Evolutionary conservation across 2,329 filamentous ascomycete species (phyloP), one percentile per base, ranked within the genome.

Genomic region (Xylariaceae sp.): DNA sequence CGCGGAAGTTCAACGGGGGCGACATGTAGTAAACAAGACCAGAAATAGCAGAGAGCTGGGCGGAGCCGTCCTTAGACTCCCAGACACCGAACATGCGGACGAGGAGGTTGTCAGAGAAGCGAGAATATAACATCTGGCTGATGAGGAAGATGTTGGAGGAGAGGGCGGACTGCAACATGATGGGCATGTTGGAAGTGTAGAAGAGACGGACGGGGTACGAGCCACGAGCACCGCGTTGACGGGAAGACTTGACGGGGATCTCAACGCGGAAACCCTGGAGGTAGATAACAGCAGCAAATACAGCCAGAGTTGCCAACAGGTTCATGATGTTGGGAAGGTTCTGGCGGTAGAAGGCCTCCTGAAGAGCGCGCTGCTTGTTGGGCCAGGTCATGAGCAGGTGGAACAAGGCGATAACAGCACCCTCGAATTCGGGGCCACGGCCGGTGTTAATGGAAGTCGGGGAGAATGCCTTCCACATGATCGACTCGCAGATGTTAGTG

Each of bases 181-280:
- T 99, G 74, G 94, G 94, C 95, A 99, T 99, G 88, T 99, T 99
- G 76, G 92, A 97, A 74, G 94, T 99, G 82, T 99, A 99, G 87
- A 99, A 99, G 62, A 99, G 90, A 73, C 95, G 93, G 76, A 99
- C 87, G 72, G 94, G 94, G 85, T 97, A 99, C 47, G 92, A 96
- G 73, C 93, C 95, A 72, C 94, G 93, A 75, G 96, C 94, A 78
- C 94, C 94, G 83, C 94, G 92, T 85, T 99, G 94, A 80, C 94
- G 92, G 71, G 92, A 93, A 62, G 92, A 97, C 88, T 99, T 99
- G 84, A 99, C 94, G 64, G 95, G 95, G 74, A 99, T 99, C 82
- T 99, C 94, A 73, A 99, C 94, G 68, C 94, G 94, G 91, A 99
- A 97, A 67, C 94, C 93, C 81, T 96, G 91, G 65, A 96, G 92